Conservation (phyloP, 805 yeast genomes). For the Teunomyces stri region DNA sequence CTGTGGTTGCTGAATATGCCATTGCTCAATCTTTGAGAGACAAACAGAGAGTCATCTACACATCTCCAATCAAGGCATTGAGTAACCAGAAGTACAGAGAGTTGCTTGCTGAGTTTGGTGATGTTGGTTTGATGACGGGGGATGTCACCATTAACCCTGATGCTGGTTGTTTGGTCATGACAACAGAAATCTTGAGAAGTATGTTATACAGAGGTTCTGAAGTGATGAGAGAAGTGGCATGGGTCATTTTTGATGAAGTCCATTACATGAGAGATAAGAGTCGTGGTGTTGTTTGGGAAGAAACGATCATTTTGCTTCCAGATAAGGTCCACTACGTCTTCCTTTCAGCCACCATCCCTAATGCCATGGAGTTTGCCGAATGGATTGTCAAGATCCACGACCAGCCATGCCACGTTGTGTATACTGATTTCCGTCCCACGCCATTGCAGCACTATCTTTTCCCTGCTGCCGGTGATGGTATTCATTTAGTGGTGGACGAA, state of each 20-base stretch:
- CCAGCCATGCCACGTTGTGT: constrained; percentile 98
- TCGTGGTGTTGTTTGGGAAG: constrained; percentile 99
- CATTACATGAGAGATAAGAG: constrained; percentile 98
- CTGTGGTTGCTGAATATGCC: constrained; percentile 96
- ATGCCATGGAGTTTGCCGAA: constrained; percentile 97
- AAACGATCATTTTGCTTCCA: constrained; percentile 90
- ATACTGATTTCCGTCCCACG: constrained; percentile 98
- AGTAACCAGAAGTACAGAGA: constrained; percentile 95
- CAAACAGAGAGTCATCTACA: constrained; percentile 90
- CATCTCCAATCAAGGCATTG: constrained; percentile 93
- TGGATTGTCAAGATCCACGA: constrained; percentile 95
- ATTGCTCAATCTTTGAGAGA: constrained; percentile 91
- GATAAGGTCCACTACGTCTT: constrained; percentile 94
- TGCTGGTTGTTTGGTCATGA: constrained; percentile 97
- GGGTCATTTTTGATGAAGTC: constrained; percentile 98
- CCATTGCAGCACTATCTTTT: constrained; percentile 96
- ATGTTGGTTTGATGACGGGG: constrained; percentile 98
- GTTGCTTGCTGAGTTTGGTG: constrained; percentile 87
- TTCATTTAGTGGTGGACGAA: constrained; percentile 95
- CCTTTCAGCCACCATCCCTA: constrained; percentile 94
- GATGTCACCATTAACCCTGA: constrained; percentile 98
- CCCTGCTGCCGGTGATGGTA: constrained; percentile 99
- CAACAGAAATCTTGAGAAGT: constrained; percentile 94
- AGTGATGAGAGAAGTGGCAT: constrained; percentile 97
- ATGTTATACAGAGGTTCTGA: constrained; percentile 98